A percentile compares a stretch with the other conserved stretches of the same genome.
Conservation (phyloP, 2,329 filamentous ascomycete genomes). For the Xylariales sp. region DNA sequence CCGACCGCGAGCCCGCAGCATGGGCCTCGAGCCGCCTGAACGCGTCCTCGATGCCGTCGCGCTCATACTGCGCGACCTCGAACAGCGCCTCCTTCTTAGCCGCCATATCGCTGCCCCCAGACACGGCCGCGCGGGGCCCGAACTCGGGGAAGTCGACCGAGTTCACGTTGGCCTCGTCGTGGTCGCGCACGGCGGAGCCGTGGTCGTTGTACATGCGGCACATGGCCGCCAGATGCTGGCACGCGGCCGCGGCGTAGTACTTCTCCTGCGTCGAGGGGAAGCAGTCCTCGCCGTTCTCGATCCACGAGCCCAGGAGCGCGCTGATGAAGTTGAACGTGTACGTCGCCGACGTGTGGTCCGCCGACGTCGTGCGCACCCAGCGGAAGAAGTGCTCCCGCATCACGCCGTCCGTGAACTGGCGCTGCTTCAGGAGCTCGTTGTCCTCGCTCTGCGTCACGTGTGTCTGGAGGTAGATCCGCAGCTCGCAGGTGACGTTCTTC, state of each 20-base stretch:
- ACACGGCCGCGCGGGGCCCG: background rate
- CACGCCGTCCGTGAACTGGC: slow-evolving; percentile 4
- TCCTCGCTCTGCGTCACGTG: slow-evolving; percentile 35
- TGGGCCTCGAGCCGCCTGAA: slow-evolving; percentile 3
- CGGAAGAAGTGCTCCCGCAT: slow-evolving; percentile 29
- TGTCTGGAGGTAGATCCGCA: slow-evolving; percentile 29
- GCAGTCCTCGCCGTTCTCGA: slow-evolving; percentile 8
- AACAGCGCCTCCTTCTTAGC: slow-evolving; percentile 7
- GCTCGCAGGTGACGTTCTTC: slow-evolving; percentile 23
- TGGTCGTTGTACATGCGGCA: slow-evolving; percentile 52
- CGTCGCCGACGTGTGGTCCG: slow-evolving; percentile 37
- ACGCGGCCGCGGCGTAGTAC: slow-evolving; percentile 23
- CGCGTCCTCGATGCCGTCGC: slow-evolving; percentile 6
- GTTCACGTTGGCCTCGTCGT: slow-evolving; percentile 49
- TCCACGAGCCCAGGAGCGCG: slow-evolving; percentile 20
- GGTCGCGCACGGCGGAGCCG: slow-evolving; percentile 47
- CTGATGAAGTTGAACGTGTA: slow-evolving; percentile 31
- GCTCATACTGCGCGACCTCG: slow-evolving; percentile 14
- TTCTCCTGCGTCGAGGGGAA: slow-evolving; percentile 24
- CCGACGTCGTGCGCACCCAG: slow-evolving; percentile 39
- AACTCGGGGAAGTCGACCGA: slow-evolving; percentile 50
- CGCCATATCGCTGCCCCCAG: background rate
- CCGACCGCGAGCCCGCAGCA: background rate
- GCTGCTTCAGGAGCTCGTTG: slow-evolving; percentile 15
- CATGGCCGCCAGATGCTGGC: slow-evolving; percentile 42